Conservation (phyloP, 1,139 yeast species). For the Scheffersomyces stambukii region DNA sequence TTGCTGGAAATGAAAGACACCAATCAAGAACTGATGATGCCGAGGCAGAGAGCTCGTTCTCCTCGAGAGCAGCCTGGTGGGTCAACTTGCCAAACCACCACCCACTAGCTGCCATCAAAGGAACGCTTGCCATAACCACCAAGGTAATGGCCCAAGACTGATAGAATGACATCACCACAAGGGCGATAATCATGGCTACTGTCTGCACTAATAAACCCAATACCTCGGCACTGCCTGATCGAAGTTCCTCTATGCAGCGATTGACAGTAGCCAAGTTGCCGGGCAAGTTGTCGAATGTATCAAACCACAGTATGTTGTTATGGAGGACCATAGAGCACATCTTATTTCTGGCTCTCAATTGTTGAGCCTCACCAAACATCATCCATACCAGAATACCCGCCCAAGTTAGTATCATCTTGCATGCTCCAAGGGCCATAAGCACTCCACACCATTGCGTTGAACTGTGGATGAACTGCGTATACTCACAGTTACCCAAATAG, state of each 20-base stretch:
- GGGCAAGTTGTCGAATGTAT: constrained; percentile 45
- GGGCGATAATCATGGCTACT: constrained; percentile 47
- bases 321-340: constrained; percentile 25
- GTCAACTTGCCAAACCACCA: constrained; percentile 50
- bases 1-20: constrained; percentile 56
- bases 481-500: constrained; percentile 17
- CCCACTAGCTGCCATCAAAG: constrained; percentile 54
- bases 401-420: constrained; percentile 50
- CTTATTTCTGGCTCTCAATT: constrained; percentile 48
- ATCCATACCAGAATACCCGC: constrained; percentile 59
- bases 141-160: constrained; percentile 84
- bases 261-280: constrained; percentile 66
- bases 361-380: constrained; percentile 70
- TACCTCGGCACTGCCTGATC: constrained; percentile 67
- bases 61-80: constrained; percentile 46
- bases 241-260: constrained; percentile 74
- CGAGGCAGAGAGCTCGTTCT: constrained; percentile 51
- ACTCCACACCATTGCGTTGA: constrained; percentile 49
- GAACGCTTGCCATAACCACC: constrained; percentile 67
- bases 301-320: constrained; percentile 54
- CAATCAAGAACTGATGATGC: constrained; percentile 68
- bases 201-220: constrained; percentile 55
- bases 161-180: constrained; percentile 63
- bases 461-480: constrained; percentile 34
- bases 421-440: constrained; percentile 55